Base-by-base conservation (phyloP, 176 grass and related monocot species). In the Oryza glumipatula region DNA sequence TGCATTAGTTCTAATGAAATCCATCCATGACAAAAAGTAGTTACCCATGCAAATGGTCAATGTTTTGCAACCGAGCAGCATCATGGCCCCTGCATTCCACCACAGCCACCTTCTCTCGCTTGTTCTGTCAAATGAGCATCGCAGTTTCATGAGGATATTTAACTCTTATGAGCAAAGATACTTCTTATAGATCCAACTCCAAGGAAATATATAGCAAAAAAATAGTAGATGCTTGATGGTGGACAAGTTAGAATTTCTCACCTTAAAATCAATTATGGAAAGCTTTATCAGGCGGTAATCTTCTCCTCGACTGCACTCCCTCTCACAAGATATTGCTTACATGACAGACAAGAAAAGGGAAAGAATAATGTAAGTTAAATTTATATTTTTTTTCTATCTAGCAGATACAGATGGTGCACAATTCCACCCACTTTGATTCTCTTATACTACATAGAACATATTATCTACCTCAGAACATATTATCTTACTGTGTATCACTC, bases 71-170 rank as follows among this genome's bases (percentile, higher is more conserved):
- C 24, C 91, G 83, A 90, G 96, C 96, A 92, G 93, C 93, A 87
- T 98, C 93, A 87, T 98, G 96, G 44, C 96, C 96, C 72, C 92
- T 95, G 81, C 96, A 94, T 87, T 98, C 96, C 65, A 98, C 96
- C 46, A 94, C 91, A 65, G 92, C 87, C 54, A 95, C 89, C 73
- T 82, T 84, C 38, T 94, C 91, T 85, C 82, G 85, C 70, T 95
- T 95, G 77, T 75, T 98, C 96, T 98, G 80, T 73, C 41, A 88
- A 36, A 88, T 83, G 52, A 47, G 12, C 76, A 85, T 36, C 16
- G 74, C 1, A 70, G 26, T 74, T 74, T 80, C 13, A 67, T 81
- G 45, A 75, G 32, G 43, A 72, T 64, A n/a, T 17, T 36, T 80
- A 80, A 65, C 3, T 43, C 47, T 28, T 11, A 9, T 23, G 13